Evolutionary conservation across 2,329 filamentous ascomycete species (phyloP), one percentile per base, ranked within the genome.

Genomic region (Didymellaceae sp.): DNA sequence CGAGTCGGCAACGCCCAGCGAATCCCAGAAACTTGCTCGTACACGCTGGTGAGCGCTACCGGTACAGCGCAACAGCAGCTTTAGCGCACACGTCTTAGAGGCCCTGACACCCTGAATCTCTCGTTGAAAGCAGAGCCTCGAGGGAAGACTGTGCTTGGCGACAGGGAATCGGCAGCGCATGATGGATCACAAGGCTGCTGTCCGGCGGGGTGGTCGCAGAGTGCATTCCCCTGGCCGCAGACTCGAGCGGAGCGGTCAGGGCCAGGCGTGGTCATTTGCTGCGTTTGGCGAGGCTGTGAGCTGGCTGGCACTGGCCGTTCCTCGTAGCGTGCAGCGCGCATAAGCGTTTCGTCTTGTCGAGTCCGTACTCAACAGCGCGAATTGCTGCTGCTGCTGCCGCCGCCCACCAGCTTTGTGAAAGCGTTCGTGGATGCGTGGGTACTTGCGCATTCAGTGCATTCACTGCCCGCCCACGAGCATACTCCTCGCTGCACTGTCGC

Each of bases 191-290:
- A 25, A 42, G 43, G 53, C 30, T 50, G 59, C 51, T 44, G 55
- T 50, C 45, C 42, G 32, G 51, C 42, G 55, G 45, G 34, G 42
- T 44, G 40, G 45, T 49, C 35, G 35, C 46, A 58, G 55, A 38
- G 51, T 58, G 56, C 59, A 60, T 62, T 57, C 60, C 60, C 60
- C 61, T 64, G 61, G 61, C 55, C 35, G 49, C 56, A 49, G 55
- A 51, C 43, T 45, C 52, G 47, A 37, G 37, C 38, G 55, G 54
- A 61, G 63, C 61, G 63, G 62, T 63, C 61, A 65, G 55, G 55
- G 58, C 40, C 37, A 22, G 34, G 45, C 45, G 49, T 39, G 61
- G 57, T 63, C 58, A 66, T 59, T 40, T 42, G 52, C 43, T 55
- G 52, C 49, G 57, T 55, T 55, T 51, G 42, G 42, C 48, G 42